Base-by-base conservation (phyloP, 352 stramenopile genomes). In the Pythium rishiriense region DNA sequence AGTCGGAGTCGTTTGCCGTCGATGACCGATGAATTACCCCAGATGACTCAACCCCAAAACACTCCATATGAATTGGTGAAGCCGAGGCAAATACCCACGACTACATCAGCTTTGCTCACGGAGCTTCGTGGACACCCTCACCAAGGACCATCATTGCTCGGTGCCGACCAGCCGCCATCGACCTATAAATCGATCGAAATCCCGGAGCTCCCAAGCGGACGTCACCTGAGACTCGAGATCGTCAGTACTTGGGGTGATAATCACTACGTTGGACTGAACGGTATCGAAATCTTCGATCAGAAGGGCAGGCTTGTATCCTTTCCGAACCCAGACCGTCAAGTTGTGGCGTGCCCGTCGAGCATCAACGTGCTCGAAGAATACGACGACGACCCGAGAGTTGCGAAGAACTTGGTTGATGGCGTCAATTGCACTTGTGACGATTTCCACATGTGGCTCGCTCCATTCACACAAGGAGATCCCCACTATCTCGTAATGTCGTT, bases 331-430 rank as follows among this genome's bases (percentile, higher is more conserved):
- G 59, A 70, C 11, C 64, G 22, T 10, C 84, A 97, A 58, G 62
- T 96, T 0, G 70, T 61, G 29, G 88, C 87, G 3, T 80, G 69
- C 21, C 90, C 90, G 2, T 68, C 84, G 14, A 92, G 88, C 39
- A 93, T 98, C 26, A 97, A 97, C 46, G 81, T 91, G 4, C 72
- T 97, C 4, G 81, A 94, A n/a, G 89, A 96, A 42, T 97, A 97
- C 60, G 70, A 75, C 4, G 68, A 91, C 22, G 87, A 96, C 58
- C 84, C 82, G 5, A 83, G 84, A 17, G 77, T 94, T 2, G 68
- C 83, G 0, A 73, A 68, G 59, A 94, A 92, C 47, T 56, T 93
- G 4, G 78, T 97, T 1, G 91, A 98, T 56, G 88, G 90, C 4
- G 72, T 91, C 0, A 96, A 96, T 46, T 83, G 85, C 43, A 97